A percentile compares a stretch with the other conserved stretches of the same genome.
These are phyloP conservation scores for Alternaria gansuensis DNA, from an alignment of 2,329 filamentous ascomycete species.

Conservation along the genomic window DNA sequence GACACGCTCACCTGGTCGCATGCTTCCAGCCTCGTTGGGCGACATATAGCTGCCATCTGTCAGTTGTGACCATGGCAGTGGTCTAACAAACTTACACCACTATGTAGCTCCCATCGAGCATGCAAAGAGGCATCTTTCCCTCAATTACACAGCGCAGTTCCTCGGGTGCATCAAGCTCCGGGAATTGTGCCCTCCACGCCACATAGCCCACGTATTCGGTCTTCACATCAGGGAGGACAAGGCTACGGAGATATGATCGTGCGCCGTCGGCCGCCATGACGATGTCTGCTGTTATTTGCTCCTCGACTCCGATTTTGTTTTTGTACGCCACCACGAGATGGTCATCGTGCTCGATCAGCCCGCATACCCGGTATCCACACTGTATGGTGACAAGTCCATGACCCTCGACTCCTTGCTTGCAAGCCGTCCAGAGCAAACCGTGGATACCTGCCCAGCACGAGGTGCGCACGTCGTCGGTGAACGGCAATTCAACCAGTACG, in stretches of 20 bases:
- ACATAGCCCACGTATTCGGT: conserved; percentile 32
- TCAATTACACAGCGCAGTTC: conserved; percentile 15
- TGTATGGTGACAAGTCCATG: conserved; percentile 12
- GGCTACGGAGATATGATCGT: conserved; percentile 21
- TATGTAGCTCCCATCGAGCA: conserved; percentile 19
- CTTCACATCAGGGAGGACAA: conserved; percentile 21
- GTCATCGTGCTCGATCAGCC: conserved; percentile 16
- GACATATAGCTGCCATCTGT: conserved; percentile 47
- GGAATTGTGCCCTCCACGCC: conserved; percentile 29
- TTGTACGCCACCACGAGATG: conserved; percentile 13
- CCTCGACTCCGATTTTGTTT: conserved; percentile 2
- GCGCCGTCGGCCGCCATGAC: conserved; percentile 35
- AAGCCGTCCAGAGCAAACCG: conserved; percentile 19
- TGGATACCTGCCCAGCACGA: conserved; percentile 31
- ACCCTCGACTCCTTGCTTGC: conserved; percentile 9
- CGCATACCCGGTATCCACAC: conserved; percentile 14
- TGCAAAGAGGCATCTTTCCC: conserved; percentile 18
- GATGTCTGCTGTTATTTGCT: conserved; percentile 14
- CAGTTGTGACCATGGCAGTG: not conserved
- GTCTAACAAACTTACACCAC: conserved; percentile 9
- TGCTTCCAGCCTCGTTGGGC: conserved; percentile 49
- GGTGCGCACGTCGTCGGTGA: conserved; percentile 16
- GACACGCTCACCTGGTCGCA: conserved; percentile 47
- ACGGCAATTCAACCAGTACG: conserved; percentile 12
- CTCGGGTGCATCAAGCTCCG: conserved; percentile 17